Evolutionary conservation across 257 asterid genomes (phyloP).

Genomic region (Solanum commersonii): DNA sequence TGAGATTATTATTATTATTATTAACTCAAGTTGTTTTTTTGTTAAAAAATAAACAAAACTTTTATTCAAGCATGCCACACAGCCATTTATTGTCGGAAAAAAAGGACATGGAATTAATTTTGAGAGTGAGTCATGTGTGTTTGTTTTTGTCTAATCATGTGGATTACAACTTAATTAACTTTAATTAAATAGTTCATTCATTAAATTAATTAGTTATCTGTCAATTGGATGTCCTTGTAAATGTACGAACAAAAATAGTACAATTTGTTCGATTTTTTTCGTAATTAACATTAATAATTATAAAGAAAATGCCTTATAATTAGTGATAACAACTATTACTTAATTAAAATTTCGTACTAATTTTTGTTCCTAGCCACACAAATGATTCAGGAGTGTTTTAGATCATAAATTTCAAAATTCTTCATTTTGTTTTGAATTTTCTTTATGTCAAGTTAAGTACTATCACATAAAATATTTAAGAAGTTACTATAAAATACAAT

Average conservation of each 20-base stretch:
- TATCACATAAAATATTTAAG: no score
- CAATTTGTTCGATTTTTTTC: background rate
- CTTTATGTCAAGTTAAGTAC: no score
- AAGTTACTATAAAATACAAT: no score
- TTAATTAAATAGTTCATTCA: background rate
- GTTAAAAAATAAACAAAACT: background rate
- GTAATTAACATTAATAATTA: background rate
- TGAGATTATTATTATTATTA: background rate
- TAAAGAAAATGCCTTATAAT: background rate
- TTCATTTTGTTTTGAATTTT: no score
- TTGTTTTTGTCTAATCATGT: slow-evolving; percentile 1
- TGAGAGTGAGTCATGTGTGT: background rate
- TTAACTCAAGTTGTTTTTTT: background rate
- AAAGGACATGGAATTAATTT: background rate
- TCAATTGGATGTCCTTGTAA: background rate
- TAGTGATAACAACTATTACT: background rate
- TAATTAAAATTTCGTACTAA: background rate
- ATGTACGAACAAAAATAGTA: background rate
- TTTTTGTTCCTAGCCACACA: background rate
- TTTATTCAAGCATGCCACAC: background rate
- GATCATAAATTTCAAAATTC: background rate
- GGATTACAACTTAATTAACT: background rate
- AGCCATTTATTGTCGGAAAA: background rate
- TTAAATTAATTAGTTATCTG: background rate
- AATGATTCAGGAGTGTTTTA: background rate